These are phyloP conservation scores for Pterocarpus macrocarpus DNA, from an alignment of 306 rosid species.

Conservation along the genomic window DNA sequence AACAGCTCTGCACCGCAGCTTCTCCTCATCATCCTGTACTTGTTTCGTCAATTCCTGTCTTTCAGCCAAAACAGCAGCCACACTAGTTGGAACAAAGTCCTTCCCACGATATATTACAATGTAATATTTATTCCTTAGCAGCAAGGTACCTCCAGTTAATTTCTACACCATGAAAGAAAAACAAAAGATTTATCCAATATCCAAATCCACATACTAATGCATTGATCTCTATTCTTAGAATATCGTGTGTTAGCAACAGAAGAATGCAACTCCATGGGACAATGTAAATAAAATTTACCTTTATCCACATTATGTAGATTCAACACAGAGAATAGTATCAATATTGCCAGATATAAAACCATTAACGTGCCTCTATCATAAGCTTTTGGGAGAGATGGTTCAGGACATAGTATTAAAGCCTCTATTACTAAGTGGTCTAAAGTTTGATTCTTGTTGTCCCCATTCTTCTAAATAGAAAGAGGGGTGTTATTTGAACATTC, in stretches of 20 bases:
- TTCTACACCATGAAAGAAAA: conserved; percentile 62
- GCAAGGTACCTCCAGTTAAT: conserved; percentile 91
- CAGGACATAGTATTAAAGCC: too few relatives aligned
- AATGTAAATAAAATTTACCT: conserved; percentile 24
- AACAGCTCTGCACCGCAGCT: conserved; percentile 58
- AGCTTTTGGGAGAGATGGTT: too few relatives aligned
- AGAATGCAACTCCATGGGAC: conserved; percentile 8
- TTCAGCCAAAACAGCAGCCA: conserved; percentile 80
- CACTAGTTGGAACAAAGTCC: conserved; percentile 88
- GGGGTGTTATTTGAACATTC: too few relatives aligned
- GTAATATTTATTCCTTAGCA: conserved; percentile 88
- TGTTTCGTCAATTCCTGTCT: conserved; percentile 78
- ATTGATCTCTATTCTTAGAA: conserved; percentile 19
- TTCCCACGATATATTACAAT: conserved; percentile 93
- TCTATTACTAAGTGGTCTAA: too few relatives aligned
- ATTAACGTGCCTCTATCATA: too few relatives aligned
- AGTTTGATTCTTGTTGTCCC: too few relatives aligned
- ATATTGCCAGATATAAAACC: too few relatives aligned
- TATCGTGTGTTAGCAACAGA: conserved; percentile 29
- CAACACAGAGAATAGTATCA: too few relatives aligned
- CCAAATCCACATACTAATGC: conserved; percentile 36
- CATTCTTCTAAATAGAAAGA: too few relatives aligned
- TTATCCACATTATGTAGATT: conserved; percentile 18
- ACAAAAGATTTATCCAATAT: conserved; percentile 14
- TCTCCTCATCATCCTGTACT: conserved; percentile 85